Percentiles rank a stretch among this genome's conserved stretches.
Conservation (phyloP, 306 rosid species). For the Parietaria judaica region DNA sequence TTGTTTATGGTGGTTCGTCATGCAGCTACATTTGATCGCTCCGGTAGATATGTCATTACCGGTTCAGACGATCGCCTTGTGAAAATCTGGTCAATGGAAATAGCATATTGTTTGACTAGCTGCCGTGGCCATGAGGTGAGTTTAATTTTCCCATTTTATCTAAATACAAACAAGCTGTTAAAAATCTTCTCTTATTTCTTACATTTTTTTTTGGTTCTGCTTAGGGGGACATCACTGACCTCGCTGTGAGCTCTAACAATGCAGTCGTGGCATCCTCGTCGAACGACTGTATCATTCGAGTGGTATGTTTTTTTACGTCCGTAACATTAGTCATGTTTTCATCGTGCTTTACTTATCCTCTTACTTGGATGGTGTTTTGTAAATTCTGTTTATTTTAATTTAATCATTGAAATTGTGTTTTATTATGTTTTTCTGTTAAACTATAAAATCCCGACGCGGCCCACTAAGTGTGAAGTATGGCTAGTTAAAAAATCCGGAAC, state of each 20-base stretch:
- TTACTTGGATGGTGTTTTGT: too few species aligned
- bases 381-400: too few species aligned
- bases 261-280: constrained; percentile 95
- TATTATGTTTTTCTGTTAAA: too few species aligned
- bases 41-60: constrained; percentile 88
- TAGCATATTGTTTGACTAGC: constrained; percentile 93
- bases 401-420: too few species aligned
- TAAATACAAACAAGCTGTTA: neutral
- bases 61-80: constrained; percentile 99
- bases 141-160: constrained; percentile 11
- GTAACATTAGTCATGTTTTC: neutral
- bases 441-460: too few species aligned
- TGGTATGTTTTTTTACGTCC: constrained; percentile 51
- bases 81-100: constrained; percentile 98
- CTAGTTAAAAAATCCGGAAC: too few species aligned
- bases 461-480: too few species aligned
- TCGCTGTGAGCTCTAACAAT: constrained; percentile 98
- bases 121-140: constrained; percentile 99
- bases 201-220: constrained; percentile 23
- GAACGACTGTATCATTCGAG: constrained; percentile 89
- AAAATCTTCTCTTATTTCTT: constrained; percentile 13
- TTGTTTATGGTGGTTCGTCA: constrained; percentile 22
- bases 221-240: constrained; percentile 97
- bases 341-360: neutral
- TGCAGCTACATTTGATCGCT: constrained; percentile 89